Percentiles rank a stretch among this genome's conserved stretches.
Evolutionary conservation across 768 basidiomycete species (phyloP).

Genomic region (Suillus subalutaceus): DNA sequence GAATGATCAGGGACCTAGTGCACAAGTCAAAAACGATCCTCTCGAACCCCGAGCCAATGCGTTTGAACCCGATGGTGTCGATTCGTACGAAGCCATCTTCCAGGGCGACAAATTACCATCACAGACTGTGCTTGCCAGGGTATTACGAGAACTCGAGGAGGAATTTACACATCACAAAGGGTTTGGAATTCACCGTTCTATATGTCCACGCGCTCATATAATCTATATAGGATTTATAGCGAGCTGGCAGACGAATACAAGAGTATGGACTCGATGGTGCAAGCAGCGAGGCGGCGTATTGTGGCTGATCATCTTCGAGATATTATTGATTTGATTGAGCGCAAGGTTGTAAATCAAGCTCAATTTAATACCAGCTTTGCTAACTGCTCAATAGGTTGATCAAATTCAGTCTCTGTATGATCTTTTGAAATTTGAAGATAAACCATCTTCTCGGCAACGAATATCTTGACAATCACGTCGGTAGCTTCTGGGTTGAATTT

Average conservation of each 20-base stretch:
- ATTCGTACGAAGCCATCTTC: slow-evolving; percentile 12
- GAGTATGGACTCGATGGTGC: slow-evolving; percentile 80
- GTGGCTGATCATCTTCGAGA: slow-evolving; percentile 88
- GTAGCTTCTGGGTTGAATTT: neutral
- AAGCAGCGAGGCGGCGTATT: slow-evolving; percentile 80
- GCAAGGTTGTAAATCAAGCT: slow-evolving; percentile 61
- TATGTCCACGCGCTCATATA: slow-evolving; percentile 13
- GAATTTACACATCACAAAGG: slow-evolving; percentile 95
- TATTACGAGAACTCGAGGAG: slow-evolving; percentile 88
- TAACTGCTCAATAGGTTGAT: slow-evolving; percentile 63
- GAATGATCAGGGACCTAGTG: slow-evolving; percentile 41
- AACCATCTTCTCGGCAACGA: slow-evolving; percentile 33
- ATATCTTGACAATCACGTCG: neutral
- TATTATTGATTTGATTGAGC: slow-evolving; percentile 89
- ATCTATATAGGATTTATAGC: slow-evolving; percentile 72
- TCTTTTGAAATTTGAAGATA: slow-evolving; percentile 76
- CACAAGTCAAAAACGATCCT: slow-evolving; percentile 49
- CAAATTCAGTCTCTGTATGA: slow-evolving; percentile 93
- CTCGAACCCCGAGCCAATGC: neutral
- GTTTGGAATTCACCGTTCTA: slow-evolving; percentile 47
- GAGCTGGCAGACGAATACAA: slow-evolving; percentile 94
- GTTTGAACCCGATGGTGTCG: neutral
- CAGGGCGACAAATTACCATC: slow-evolving; percentile 54
- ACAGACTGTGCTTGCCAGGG: slow-evolving; percentile 83
- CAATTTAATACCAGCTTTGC: slow-evolving; percentile 11